Evolutionary conservation across 2,329 filamentous ascomycete genomes (phyloP), one percentile per base, ranked within the genome.

Genomic region (Colletotrichum chrysophilum): DNA sequence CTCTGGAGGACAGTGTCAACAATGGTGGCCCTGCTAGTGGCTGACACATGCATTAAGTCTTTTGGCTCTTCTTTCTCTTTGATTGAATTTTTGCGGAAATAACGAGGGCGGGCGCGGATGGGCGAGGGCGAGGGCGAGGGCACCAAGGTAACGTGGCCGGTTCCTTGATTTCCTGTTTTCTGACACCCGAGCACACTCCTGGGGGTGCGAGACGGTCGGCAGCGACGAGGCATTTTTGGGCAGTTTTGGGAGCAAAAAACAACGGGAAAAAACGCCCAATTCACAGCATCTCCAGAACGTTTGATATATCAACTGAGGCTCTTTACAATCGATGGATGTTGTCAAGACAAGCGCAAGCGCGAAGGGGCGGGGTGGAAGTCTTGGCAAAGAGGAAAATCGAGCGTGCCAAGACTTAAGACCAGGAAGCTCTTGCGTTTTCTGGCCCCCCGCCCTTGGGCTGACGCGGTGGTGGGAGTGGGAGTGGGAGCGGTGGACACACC

Each of bases 271-370:
- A 73, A 65, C 64, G 70, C 55, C 36, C 32, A 73, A 55, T 75
- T 73, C 43, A 65, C 38, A 73, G 43, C 43, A 65, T 64, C 32
- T 32, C 21, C 24, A 64, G 38, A 52, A 60, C 56, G 36, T 61
- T 26, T 58, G 21, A 73, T 75, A 73, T 68, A 26, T 52, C 32
- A 43, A 26, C 43, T 68, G 73, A 67, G 73, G 73, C 73, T 75
- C 73, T 73, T 61, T 18, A 60, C 30, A 67, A 68, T 75, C 70
- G 62, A 75, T 75, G 73, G 55, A 75, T 75, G 73, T 75, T 75
- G 73, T 75, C 73, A 75, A 75, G 73, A 75, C 73, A 75, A 75
- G 73, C 73, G 73, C 73, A 73, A 65, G 73, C 73, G 73, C 73
- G 73, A 68, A 75, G 73, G 73, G 64, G 73, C 73, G 73, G 73